phyloP scores from a whole-genome alignment of 2,329 filamentous ascomycete genomes.

The Clonostachys rhizophaga region DNA sequence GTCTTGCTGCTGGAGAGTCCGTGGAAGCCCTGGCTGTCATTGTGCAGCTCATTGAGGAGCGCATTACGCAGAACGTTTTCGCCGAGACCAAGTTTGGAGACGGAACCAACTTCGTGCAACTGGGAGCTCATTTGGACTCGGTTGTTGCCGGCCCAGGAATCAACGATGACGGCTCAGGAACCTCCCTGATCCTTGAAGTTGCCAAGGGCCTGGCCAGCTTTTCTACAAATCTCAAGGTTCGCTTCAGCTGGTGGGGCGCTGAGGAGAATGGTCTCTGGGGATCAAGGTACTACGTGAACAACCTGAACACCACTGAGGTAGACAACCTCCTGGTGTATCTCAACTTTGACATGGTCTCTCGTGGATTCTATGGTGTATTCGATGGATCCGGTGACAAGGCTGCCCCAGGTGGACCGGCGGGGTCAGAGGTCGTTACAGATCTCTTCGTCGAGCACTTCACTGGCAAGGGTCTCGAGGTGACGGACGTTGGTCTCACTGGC shows the following conservation, averaged over 20 bases:
- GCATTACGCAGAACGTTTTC: slow-evolving; percentile 36
- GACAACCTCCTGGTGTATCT: slow-evolving; percentile 28
- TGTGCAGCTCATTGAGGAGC: slow-evolving; percentile 25
- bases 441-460: slow-evolving; percentile 24
- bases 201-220: slow-evolving; percentile 29
- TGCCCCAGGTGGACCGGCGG: slow-evolving; percentile 24
- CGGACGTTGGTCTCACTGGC: slow-evolving; percentile 23
- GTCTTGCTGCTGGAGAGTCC: slow-evolving; percentile 21
- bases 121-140: slow-evolving; percentile 36
- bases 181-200: slow-evolving; percentile 31
- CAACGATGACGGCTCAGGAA: slow-evolving; percentile 40
- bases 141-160: slow-evolving; percentile 37
- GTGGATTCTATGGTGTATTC: slow-evolving; percentile 26
- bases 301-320: slow-evolving; percentile 20
- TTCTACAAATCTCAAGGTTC: slow-evolving; percentile 25
- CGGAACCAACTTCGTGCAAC: slow-evolving; percentile 29
- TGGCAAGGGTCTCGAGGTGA: slow-evolving; percentile 21
- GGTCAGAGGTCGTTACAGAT: slow-evolving; percentile 22
- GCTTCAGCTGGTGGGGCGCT: slow-evolving; percentile 39
- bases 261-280: slow-evolving; percentile 35
- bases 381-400: slow-evolving; percentile 25
- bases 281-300: slow-evolving; percentile 27
- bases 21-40: slow-evolving; percentile 27
- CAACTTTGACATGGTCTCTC: slow-evolving; percentile 35
- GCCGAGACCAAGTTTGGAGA: slow-evolving; percentile 37